phyloP scores from a whole-genome alignment of 2,329 filamentous ascomycete species.

The Aspergillus ochraceoroseus region DNA sequence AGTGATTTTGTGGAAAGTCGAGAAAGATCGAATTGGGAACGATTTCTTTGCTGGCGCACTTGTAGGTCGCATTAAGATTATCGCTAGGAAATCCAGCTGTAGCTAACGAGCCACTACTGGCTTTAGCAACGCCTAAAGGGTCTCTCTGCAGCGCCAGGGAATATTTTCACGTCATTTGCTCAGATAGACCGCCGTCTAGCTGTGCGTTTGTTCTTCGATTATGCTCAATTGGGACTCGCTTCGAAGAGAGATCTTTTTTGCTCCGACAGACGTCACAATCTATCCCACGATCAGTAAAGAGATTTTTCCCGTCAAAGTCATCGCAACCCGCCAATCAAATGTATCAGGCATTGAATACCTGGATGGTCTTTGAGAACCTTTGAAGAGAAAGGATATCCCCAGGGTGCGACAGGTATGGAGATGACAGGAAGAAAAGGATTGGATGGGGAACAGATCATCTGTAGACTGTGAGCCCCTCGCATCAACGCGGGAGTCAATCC shows the following conservation, averaged over 20 bases:
- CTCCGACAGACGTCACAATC: too few relatives aligned
- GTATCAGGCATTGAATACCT: slow-evolving; percentile 3
- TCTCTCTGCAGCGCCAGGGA: not conserved
- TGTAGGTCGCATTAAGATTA: slow-evolving; percentile 7
- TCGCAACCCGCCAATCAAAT: slow-evolving; percentile 5
- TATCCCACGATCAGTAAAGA: too few relatives aligned
- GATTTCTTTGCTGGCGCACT: too few relatives aligned
- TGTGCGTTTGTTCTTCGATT: too few relatives aligned
- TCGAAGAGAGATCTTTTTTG: too few relatives aligned
- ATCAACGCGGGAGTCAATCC: slow-evolving; percentile 1
- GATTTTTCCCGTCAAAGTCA: not conserved
- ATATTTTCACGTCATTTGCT: too few relatives aligned
- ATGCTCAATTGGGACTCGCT: too few relatives aligned
- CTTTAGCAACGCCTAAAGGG: slow-evolving; percentile 1
- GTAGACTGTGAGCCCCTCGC: slow-evolving; percentile 8
- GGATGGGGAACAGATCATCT: slow-evolving; percentile 5
- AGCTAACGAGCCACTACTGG: slow-evolving; percentile 1
- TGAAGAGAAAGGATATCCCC: not conserved
- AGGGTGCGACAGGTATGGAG: not conserved
- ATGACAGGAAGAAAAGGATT: slow-evolving; percentile 1
- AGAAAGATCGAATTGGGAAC: too few relatives aligned
- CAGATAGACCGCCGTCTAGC: too few relatives aligned
- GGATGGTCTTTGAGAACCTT: not conserved
- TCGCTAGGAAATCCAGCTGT: slow-evolving; percentile 3
- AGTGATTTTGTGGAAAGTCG: too few relatives aligned